Conservation (phyloP, 768 basidiomycete species). For the Leccinum imitatum region DNA sequence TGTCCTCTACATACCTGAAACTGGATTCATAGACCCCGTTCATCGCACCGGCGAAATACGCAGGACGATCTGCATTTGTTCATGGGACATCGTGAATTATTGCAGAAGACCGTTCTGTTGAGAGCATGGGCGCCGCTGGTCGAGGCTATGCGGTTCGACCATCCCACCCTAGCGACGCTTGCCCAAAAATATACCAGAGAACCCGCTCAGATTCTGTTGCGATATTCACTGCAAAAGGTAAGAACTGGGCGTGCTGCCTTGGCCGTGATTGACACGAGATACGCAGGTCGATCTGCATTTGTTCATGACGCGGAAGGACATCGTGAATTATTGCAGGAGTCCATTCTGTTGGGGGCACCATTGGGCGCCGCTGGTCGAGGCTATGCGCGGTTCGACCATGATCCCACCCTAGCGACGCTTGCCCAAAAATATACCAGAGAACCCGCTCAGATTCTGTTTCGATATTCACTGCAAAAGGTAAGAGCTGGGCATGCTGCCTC, state of each 20-base stretch:
- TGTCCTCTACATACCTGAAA: constrained; percentile 9
- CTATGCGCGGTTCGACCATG: constrained; percentile 56
- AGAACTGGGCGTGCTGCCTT: neutral
- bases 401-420: constrained; percentile 43
- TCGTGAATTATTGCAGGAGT: constrained; percentile 55
- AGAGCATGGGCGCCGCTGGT: constrained; percentile 45
- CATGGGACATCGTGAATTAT: constrained; percentile 61
- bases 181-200: constrained; percentile 55
- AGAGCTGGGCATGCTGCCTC: neutral
- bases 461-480: constrained; percentile 68
- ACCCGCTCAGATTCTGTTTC: constrained; percentile 58
- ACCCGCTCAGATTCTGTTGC: constrained; percentile 58
- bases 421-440: constrained; percentile 55
- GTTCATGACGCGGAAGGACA: constrained; percentile 30
- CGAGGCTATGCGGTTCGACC: constrained; percentile 58
- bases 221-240: constrained; percentile 68
- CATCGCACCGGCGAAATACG: constrained; percentile 8
- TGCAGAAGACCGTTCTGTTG: constrained; percentile 57
- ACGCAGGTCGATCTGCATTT: no score
- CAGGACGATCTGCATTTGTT: constrained; percentile 66
- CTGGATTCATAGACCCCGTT: neutral
- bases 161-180: constrained; percentile 48
- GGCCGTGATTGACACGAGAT: neutral
- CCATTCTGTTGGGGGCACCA: constrained; percentile 39
- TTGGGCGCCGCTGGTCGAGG: constrained; percentile 33